These are phyloP conservation scores for Suillus spraguei DNA, from an alignment of 768 basidiomycete species.

Conservation along the genomic window DNA sequence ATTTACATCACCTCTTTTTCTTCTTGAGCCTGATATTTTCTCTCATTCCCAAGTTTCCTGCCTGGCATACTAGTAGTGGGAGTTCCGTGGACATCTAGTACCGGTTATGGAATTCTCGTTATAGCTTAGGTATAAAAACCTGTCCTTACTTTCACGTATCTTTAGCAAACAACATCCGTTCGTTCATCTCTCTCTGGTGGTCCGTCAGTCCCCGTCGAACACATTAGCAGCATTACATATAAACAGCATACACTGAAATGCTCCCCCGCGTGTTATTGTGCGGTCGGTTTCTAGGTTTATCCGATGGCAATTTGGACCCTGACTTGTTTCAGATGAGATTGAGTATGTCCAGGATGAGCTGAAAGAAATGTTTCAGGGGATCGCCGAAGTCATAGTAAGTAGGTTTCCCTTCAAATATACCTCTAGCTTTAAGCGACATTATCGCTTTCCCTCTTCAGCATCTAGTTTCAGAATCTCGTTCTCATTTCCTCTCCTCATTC, in stretches of 20 bases:
- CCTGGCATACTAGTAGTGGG: too few species aligned
- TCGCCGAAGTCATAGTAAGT: slow-evolving; percentile 76
- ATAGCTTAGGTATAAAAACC: too few species aligned
- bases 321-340: slow-evolving; percentile 51
- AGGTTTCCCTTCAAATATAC: not conserved
- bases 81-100: too few species aligned
- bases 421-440: not conserved
- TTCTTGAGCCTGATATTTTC: too few species aligned
- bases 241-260: not conserved
- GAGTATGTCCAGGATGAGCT: slow-evolving; percentile 79
- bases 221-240: not conserved
- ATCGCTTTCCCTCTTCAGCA: slow-evolving; percentile 31
- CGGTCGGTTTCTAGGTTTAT: slow-evolving; percentile 17
- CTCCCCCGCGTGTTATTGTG: slow-evolving; percentile 25
- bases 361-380: slow-evolving; percentile 55
- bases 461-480: slow-evolving; percentile 57
- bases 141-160: too few species aligned
- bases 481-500: slow-evolving; percentile 65
- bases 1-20: too few species aligned
- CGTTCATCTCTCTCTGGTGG: too few species aligned
- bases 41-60: too few species aligned
- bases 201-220: too few species aligned
- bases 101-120: too few species aligned
- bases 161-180: too few species aligned
- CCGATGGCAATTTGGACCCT: not conserved